A percentile compares a stretch with the other conserved stretches of the same genome.
Evolutionary conservation across 2,329 filamentous ascomycete species (phyloP).

Genomic region (Aureobasidium leucospermi): DNA sequence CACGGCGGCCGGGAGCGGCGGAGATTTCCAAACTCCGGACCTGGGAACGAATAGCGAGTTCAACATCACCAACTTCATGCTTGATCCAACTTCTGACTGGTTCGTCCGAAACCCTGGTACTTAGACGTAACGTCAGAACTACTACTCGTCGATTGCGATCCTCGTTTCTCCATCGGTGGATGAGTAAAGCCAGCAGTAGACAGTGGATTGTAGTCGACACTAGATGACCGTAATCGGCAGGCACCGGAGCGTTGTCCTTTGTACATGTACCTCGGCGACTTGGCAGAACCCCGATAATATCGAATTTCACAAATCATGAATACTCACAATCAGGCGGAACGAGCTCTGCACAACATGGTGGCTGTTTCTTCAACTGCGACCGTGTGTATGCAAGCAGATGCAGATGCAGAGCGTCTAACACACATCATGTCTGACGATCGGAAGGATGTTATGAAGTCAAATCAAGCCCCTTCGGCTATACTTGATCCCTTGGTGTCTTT

Average conservation of each 20-base stretch:
- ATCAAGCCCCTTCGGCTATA: conserved; percentile 2
- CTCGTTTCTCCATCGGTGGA: not conserved
- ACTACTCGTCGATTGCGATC: not conserved
- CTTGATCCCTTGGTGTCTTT: not conserved
- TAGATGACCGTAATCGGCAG: not conserved
- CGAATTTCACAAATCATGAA: too few species aligned
- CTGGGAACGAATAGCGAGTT: conserved; percentile 49
- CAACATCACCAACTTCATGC: conserved; percentile 72
- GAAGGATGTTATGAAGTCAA: not conserved
- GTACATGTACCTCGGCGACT: not conserved
- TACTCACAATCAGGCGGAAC: too few species aligned
- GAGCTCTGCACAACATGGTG: not conserved
- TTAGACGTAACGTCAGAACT: not conserved
- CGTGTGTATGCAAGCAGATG: not conserved
- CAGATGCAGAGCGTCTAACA: not conserved
- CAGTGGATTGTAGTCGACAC: not conserved
- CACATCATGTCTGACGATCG: too few species aligned
- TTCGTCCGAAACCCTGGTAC: conserved; percentile 34
- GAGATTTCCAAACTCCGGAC: conserved; percentile 17
- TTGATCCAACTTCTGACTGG: conserved; percentile 68
- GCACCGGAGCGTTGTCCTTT: not conserved
- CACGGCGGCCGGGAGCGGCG: conserved; percentile 18
- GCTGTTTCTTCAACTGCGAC: not conserved
- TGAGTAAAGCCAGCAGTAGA: not conserved
- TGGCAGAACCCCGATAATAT: not conserved